Conservation (phyloP, 1,139 yeast genomes). For the Yamadazyma mexicana region DNA sequence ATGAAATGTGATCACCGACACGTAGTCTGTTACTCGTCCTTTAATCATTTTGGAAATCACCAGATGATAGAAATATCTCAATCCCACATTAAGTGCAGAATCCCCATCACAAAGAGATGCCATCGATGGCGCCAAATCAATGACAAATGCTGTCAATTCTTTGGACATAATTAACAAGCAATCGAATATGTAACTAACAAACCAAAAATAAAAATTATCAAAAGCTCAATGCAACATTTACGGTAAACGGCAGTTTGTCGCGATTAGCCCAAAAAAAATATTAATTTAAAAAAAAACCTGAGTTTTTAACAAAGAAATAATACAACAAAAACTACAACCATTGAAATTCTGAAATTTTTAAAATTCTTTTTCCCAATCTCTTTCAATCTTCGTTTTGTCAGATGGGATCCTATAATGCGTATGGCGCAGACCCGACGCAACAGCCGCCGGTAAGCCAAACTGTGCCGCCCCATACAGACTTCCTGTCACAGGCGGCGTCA, state of each 20-base stretch:
- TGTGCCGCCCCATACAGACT: too few species aligned
- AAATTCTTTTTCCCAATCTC: not conserved
- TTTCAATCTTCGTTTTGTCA: too few species aligned
- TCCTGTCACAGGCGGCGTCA: too few species aligned
- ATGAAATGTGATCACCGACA: slow-evolving; percentile 48
- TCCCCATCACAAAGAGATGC: slow-evolving; percentile 13
- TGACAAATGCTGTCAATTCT: slow-evolving; percentile 53
- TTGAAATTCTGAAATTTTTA: not conserved
- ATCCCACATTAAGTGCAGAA: slow-evolving; percentile 32
- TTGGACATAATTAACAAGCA: slow-evolving; percentile 29
- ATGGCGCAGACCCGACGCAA: not conserved
- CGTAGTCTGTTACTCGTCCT: slow-evolving; percentile 58
- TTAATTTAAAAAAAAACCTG: too few species aligned
- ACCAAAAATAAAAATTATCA: too few species aligned
- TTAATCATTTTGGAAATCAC: slow-evolving; percentile 44
- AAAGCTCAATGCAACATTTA: too few species aligned
- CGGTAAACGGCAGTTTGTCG: too few species aligned
- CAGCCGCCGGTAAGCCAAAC: not conserved
- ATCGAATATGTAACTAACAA: not conserved
- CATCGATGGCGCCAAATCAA: slow-evolving; percentile 53
- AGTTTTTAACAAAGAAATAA: not conserved
- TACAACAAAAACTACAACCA: not conserved
- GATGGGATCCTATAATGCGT: not conserved
- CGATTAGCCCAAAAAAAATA: too few species aligned
- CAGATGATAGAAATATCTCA: slow-evolving; percentile 42